Percentiles rank a stretch among this genome's conserved stretches.
Conservation (phyloP, 768 basidiomycete species). For the Trametes elegans region DNA sequence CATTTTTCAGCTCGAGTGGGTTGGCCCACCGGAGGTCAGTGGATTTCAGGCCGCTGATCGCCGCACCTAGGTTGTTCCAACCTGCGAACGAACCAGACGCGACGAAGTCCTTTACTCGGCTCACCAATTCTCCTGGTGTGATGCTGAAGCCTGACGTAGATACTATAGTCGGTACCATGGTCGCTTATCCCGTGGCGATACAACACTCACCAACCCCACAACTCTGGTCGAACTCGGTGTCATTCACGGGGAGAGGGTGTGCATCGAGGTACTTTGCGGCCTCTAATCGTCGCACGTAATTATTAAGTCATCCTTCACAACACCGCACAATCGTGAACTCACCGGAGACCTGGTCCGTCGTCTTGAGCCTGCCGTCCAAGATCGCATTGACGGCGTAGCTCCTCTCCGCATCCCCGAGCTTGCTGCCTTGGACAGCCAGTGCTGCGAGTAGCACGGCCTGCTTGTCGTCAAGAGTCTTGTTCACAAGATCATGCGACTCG, state of each 20-base stretch:
- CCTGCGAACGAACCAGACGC: constrained; percentile 52
- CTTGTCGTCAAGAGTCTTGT: constrained; percentile 68
- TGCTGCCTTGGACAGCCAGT: constrained; percentile 60
- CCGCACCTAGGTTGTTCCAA: constrained; percentile 74
- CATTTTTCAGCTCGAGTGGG: constrained; percentile 80
- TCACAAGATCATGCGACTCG: constrained; percentile 47
- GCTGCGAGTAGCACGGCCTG: constrained; percentile 67
- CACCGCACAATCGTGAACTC: too few relatives aligned
- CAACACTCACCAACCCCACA: constrained; percentile 81
- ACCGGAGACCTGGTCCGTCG: constrained; percentile 87
- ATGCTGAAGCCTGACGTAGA: constrained; percentile 88
- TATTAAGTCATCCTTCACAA: neutral
- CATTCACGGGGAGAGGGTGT: constrained; percentile 59
- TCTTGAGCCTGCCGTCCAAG: constrained; percentile 69
- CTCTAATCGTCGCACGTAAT: constrained; percentile 39
- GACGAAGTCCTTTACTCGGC: constrained; percentile 56
- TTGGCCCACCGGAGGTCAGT: constrained; percentile 78
- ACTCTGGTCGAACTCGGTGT: constrained; percentile 65
- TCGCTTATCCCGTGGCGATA: neutral
- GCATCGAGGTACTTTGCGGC: constrained; percentile 74
- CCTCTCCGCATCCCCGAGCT: constrained; percentile 57
- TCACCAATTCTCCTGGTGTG: constrained; percentile 59
- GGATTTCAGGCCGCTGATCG: constrained; percentile 60
- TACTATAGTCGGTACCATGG: neutral
- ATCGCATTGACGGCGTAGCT: constrained; percentile 67